Base-by-base conservation (phyloP, 2,329 filamentous ascomycete species). In the Dichotomopilus funicola region DNA sequence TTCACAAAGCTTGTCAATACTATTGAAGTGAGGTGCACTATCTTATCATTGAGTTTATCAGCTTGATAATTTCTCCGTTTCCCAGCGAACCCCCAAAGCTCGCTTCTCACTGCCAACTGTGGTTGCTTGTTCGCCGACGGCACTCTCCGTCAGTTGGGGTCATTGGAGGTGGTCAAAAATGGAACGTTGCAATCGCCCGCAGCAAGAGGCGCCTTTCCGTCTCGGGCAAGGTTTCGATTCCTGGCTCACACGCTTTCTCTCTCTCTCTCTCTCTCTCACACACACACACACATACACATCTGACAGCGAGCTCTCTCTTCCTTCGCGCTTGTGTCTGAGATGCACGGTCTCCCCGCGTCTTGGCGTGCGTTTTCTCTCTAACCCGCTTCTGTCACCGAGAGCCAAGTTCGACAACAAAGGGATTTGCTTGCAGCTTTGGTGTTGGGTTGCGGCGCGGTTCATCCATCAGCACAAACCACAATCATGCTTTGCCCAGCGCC, bases 101-200 rank as follows among this genome's bases (percentile, higher is more conserved):
- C 8, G 8, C 8, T 12, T 9, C 37, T 34, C 27, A 5, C 33
- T n/a, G 33, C 10, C 5, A 31, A 19, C 12, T 37, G 45, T 2
- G 11, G 34, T 36, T 13, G 13, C 10, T 33, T 47, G 3, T 31
- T 34, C 5, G 7, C 7, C 13, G 10, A 33, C 49, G 44, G 56
- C 51, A 34, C 11, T 37, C 52, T 52, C 45, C 49, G 56, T 50
- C 53, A 45, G 53, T 52, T 48, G 51, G 35, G 34, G 31, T 27
- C 19, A 27, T 27, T 27, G 19, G 19, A 27, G 19, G 19, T 27
- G 19, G 19, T 27, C 19, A 42, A 12, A 50, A 51, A 62, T 64
- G 61, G 57, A 62, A 64, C 63, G 63, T 64, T 64, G 59, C 61
- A 64, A 62, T 62, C 59, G 49, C 55, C 57, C 33, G 37, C 49